These are phyloP conservation scores for Triticum timopheevii DNA, from an alignment of 176 grass and related monocot genomes.

Conservation along the genomic window DNA sequence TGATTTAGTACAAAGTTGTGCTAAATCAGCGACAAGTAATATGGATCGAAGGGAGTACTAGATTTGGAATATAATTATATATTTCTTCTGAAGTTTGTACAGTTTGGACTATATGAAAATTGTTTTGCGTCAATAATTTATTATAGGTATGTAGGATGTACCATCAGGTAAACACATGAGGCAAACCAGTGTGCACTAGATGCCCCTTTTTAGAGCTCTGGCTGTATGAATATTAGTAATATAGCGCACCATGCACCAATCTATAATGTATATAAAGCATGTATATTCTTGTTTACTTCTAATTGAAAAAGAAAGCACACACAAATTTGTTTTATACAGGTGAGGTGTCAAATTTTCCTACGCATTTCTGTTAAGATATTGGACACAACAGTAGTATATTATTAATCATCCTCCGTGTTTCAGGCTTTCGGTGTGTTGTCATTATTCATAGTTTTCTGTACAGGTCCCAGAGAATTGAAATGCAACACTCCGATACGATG, in stretches of 20 bases:
- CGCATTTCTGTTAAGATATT: not conserved
- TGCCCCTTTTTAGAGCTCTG: not conserved
- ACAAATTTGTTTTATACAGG: not conserved
- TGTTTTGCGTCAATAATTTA: not conserved
- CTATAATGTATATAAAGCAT: not conserved
- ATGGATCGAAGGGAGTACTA: not conserved
- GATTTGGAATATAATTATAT: not conserved
- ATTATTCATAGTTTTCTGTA: not conserved
- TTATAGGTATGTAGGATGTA: not conserved
- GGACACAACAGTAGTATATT: not conserved
- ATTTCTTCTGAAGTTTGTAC: not conserved
- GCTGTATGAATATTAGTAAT: not conserved
- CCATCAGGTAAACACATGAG: not conserved
- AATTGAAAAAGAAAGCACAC: not conserved
- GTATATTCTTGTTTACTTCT: not conserved
- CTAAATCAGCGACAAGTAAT: no score
- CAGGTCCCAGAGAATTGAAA: not conserved
- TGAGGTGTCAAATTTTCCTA: not conserved
- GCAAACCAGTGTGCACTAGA: not conserved
- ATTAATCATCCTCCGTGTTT: slow-evolving; percentile 1
- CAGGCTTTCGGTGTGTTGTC: not conserved
- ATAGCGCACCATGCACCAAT: not conserved
- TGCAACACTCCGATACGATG: not conserved
- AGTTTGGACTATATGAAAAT: not conserved
- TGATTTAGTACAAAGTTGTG: no score